Evolutionary conservation across 306 rosid species (phyloP), one percentile per base, ranked within the genome.

Genomic region (Clitoria ternatea): DNA sequence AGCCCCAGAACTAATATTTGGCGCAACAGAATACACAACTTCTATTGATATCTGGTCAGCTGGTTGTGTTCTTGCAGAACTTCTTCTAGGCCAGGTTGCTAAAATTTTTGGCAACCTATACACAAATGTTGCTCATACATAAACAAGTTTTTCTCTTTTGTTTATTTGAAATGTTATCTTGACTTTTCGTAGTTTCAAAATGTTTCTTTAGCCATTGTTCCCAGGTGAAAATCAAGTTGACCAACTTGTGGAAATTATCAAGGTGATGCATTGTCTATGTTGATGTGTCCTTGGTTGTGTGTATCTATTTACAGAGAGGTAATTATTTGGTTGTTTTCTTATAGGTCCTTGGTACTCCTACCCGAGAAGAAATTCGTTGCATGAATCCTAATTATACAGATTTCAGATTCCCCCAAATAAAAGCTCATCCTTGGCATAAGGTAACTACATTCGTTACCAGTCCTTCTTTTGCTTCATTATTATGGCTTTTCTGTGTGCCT

Each of bases 351-450:
- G 99, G 97, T 67, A 94, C 95, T 50, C 99, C 99, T 49, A 91
- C 99, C 57, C 88, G 96, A 76, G 99, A 94, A 83, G 99, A 94
- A 83, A 94, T 94, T 42, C 90, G 95, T 11, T 94, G 99, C 83
- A 94, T 94, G 99, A 94, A 94, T 75, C 96, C 96, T 8, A 86
- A 83, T 66, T 94, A 94, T 75, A 84, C 95, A 2, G 97, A 91
- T 76, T 91, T 87, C 77, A 91, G 97, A 82, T 94, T 94, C 81
- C 99, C 99, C 66, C 96, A 93, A 73, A 76, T 93, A 27, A 93
- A 93, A 85, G 98, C 96, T 55, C 97, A 93, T 75, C 98, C 98
- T 63, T 92, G 98, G 98, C 97, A 94, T 74, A 94, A 94, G 97
- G 97, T 90, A 71, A 44, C 39, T 27, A 18, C 71, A 82, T 79